Base-by-base conservation (phyloP, 2,329 filamentous ascomycete genomes). In the Arthrobotrys musiformis region DNA sequence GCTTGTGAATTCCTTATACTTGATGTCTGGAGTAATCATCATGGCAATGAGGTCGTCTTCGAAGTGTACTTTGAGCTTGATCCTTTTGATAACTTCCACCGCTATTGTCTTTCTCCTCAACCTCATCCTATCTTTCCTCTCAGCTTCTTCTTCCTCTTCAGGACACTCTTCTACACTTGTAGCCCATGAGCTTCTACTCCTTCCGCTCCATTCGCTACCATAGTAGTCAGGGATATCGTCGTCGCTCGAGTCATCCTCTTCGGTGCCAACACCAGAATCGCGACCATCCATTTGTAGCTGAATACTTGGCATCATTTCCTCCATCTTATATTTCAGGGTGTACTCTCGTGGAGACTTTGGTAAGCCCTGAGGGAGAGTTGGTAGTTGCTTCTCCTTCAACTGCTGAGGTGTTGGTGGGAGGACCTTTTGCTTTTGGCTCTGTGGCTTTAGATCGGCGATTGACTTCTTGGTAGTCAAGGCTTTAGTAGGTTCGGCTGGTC, bases 1-100 rank as follows among this genome's bases (percentile, higher is more conserved):
- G 78, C 91, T 90, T 42, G 91, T 90, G 52, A 99, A 89, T 74
- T 94, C 92, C 5, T 87, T 85, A 83, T 93, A 97, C 77, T 90
- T 89, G 13, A 93, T 87, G 2, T 89, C 88, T 0, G 90, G 86
- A 4, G 89, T 89, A 64, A 97, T 89, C 89, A 97, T 93, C 79
- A 99, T 92, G 83, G 97, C 97, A 74, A 95, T 90, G 35, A 93
- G 95, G 82, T 99, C 95, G 54, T 93, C 92, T 2, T 88, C 90
- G 82, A 97, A 93, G 46, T 81, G 80, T 1, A 97, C 93, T 86
- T 99, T 99, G 83, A 97, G 90, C 44, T 94, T 90, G 79, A 98
- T 90, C 84, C 94, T 79, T 64, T 81, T 81, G 80, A 60, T 74
- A 44, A 64, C 80, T 78, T 28, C 73, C 74, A 54, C 48, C 13